These are phyloP conservation scores for Puccinia horiana DNA, from an alignment of 1,284 basidiomycete genomes.

Conservation along the genomic window DNA sequence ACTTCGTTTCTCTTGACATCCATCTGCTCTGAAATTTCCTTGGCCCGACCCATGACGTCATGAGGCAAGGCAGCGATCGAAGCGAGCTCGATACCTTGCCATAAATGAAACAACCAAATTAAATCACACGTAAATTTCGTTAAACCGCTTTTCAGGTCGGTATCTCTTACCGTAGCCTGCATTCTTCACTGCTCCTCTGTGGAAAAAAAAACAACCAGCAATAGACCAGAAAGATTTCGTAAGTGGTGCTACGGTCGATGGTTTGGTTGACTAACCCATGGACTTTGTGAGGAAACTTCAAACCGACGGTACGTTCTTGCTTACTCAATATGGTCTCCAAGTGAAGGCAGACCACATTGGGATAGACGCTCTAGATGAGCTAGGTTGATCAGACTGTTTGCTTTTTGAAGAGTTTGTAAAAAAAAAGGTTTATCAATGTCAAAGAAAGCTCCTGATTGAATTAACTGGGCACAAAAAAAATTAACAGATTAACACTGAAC, in stretches of 20 bases:
- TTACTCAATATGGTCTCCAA: constrained; percentile 44
- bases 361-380: constrained; percentile 45
- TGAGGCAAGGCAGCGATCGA: constrained; percentile 39
- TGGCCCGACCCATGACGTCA: constrained; percentile 34
- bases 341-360: constrained; percentile 47
- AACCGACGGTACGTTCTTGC: constrained; percentile 20
- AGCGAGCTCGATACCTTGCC: constrained; percentile 44
- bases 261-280: constrained; percentile 19
- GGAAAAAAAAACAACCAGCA: not conserved
- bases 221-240: not conserved
- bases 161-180: constrained; percentile 34
- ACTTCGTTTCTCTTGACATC: not conserved
- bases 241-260: not conserved
- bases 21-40: constrained; percentile 7
- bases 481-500: not conserved
- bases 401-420: not conserved
- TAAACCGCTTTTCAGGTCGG: not conserved
- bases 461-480: not conserved
- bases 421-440: constrained; percentile 24
- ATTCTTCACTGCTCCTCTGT: constrained; percentile 34
- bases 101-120: not conserved
- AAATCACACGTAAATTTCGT: not conserved
- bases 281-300: constrained; percentile 48
- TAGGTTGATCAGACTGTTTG: not conserved
- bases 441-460: constrained; percentile 37